Base-by-base conservation (phyloP, 176 grass and related monocot species). In the Oryza officinalis region DNA sequence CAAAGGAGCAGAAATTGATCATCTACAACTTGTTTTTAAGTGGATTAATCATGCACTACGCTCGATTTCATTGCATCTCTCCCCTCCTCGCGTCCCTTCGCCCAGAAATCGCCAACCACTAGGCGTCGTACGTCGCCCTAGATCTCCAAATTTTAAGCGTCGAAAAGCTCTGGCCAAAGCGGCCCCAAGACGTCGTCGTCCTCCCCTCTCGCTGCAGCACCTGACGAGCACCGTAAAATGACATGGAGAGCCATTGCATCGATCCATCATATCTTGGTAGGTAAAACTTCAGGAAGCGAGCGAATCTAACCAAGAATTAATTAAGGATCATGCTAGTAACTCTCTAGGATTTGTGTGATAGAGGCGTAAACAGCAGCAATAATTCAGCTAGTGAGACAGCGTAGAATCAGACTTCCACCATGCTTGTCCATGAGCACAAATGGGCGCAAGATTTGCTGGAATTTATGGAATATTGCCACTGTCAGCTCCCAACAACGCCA, bases 1-100 rank as follows among this genome's bases (percentile, higher is more conserved):
- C 44, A 67, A 45, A 73, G 49, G 35, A 46, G 63, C 47, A 69
- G 33, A 61, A 61, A 61, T 61, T 61, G 20, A 61, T 23, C 49
- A 61, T 23, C 49, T 6, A 65, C 17, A 25, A 31, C 13, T 71
- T 54, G 68, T 59, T 67, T 67, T 57, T 44, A 26, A 67, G 67
- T 84, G 81, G 81, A 88, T 88, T 75, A 67, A 88, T 60, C 75
- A 68, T 74, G 45, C 87, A 74, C 68, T 37, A 54, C 33, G n/a
- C 32, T 66, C 18, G 45, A 52, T 50, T 50, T 4, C 12, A 47
- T 74, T 20, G 10, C 74, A 43, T 84, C 78, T 44, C 31, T 80
- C 40, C 8, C 57, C 2, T 12, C 57, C 7, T 10, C 40, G 18
- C 4, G 17, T 31, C 8, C 70, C 77, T 87, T 64, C 46, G 76